Evolutionary conservation across 768 basidiomycete genomes (phyloP), one percentile per base, ranked within the genome.

Genomic region (Hydnomerulius pinastri): DNA sequence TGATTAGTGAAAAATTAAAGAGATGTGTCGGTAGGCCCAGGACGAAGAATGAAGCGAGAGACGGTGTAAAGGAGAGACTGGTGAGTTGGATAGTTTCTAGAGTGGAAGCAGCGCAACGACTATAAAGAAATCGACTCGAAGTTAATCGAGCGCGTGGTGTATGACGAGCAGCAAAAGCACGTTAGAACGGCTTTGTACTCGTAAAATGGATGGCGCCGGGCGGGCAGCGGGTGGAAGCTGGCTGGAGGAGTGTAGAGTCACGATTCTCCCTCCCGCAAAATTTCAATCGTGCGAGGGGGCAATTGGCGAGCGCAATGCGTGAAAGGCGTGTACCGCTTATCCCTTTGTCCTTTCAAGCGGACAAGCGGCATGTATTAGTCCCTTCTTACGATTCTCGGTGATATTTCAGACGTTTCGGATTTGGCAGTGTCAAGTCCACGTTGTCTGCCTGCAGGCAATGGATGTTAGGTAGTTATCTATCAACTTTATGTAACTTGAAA

Each of bases 361-460:
- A 43, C 65, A 67, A 49, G 63, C 55, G 58, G 65, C 62, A 33
- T 23, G 54, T 59, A 67, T 66, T 69, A 65, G 60, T 55, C 54
- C 62, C 56, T 61, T 59, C 42, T 43, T 44, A 13, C 43, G 43
- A 61, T 63, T 58, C 54, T 59, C 63, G 68, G 67, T 51, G 54
- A 63, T 56, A 75, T 73, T 76, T 73, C 71, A 70, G 64, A 61
- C 71, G 69, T 69, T 73, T 85, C 80, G 77, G 79, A 82, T 81
- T 68, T 62, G 68, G 66, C 50, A 68, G 37, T 49, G 57, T 73
- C 69, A 68, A 73, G 68, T 70, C 70, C 79, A 87, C 85, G 85
- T 85, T 85, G 76, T 74, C 71, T 83, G 85, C 85, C 85, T 86
- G 82, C 83, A 86, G 84, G 85, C 83, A 79, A 64, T 61, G 55